phyloP scores from a whole-genome alignment of 495 filamentous ascomycete species.

The Cudoniella acicularis region DNA sequence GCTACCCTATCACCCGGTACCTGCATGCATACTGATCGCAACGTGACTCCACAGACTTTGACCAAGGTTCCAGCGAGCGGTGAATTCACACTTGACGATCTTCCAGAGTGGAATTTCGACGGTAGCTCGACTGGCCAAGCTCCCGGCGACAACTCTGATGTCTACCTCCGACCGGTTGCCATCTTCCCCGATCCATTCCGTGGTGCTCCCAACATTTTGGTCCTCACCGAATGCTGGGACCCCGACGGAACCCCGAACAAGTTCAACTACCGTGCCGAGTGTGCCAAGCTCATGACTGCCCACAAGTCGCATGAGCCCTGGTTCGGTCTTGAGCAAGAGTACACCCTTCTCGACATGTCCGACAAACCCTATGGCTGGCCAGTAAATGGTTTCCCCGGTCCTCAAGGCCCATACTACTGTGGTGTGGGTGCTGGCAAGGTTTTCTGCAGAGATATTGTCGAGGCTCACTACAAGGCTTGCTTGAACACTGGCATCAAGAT shows the following conservation, averaged over 20 bases:
- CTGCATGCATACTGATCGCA: slow-evolving; percentile 16
- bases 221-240: slow-evolving; percentile 95
- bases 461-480: slow-evolving; percentile 98
- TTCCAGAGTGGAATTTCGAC: slow-evolving; percentile 99
- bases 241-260: slow-evolving; percentile 96
- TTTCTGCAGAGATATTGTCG: slow-evolving; percentile 96
- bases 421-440: slow-evolving; percentile 97
- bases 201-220: slow-evolving; percentile 75
- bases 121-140: slow-evolving; percentile 94
- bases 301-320: slow-evolving; percentile 81
- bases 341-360: slow-evolving; percentile 83
- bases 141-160: slow-evolving; percentile 93
- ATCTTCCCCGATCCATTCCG: slow-evolving; percentile 95
- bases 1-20: slow-evolving; percentile 5
- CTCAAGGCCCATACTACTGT: slow-evolving; percentile 98
- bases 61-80: slow-evolving; percentile 51
- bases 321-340: slow-evolving; percentile 99
- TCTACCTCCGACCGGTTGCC: slow-evolving; percentile 91
- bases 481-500: slow-evolving; percentile 88
- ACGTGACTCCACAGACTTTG: slow-evolving; percentile 61
- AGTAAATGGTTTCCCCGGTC: slow-evolving; percentile 90
- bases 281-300: slow-evolving; percentile 81
- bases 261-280: slow-evolving; percentile 95
- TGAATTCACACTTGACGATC: slow-evolving; percentile 62
- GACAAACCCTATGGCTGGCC: slow-evolving; percentile 96